Percentiles rank a stretch among this genome's conserved stretches.
Evolutionary conservation across 2,329 filamentous ascomycete species (phyloP).

Genomic region (Diaporthe citriasiana): DNA sequence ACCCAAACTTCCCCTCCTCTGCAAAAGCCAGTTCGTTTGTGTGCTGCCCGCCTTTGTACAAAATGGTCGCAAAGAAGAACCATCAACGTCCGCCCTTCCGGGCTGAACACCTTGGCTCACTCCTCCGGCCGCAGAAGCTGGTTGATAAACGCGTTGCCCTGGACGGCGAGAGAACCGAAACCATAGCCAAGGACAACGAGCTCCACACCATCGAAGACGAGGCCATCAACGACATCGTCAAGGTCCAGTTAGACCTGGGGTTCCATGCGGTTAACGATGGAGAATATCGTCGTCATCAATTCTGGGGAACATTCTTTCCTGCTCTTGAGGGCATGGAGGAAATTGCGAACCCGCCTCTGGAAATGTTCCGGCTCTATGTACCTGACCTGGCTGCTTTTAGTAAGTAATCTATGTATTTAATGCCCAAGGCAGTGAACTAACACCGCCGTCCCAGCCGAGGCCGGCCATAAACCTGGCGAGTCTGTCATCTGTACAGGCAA

Average conservation of each 20-base stretch:
- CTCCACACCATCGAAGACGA: slow-evolving; percentile 69
- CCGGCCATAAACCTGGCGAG: slow-evolving; percentile 62
- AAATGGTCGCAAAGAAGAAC: slow-evolving; percentile 41
- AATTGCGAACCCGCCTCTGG: slow-evolving; percentile 50
- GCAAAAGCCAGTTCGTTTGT: too few species aligned
- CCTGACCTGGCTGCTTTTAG: slow-evolving; percentile 59
- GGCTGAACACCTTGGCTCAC: slow-evolving; percentile 82
- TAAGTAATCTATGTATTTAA: slow-evolving; percentile 37
- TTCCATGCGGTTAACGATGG: slow-evolving; percentile 72
- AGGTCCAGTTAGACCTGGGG: slow-evolving; percentile 70
- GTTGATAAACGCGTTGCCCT: slow-evolving; percentile 59
- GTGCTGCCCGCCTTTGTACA: background rate
- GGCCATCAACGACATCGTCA: slow-evolving; percentile 71
- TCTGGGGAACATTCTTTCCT: slow-evolving; percentile 53
- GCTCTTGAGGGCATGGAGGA: slow-evolving; percentile 59
- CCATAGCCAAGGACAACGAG: slow-evolving; percentile 55
- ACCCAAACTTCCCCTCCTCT: background rate
- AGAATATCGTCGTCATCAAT: slow-evolving; percentile 64
- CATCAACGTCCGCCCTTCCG: slow-evolving; percentile 70
- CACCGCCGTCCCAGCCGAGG: slow-evolving; percentile 51
- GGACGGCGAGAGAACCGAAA: slow-evolving; percentile 54
- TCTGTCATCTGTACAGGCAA: slow-evolving; percentile 61
- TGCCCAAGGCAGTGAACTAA: slow-evolving; percentile 13
- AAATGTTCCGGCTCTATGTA: slow-evolving; percentile 56
- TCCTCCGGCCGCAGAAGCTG: slow-evolving; percentile 77